Conservation (phyloP, 805 yeast species). For the Kluyveromyces aestuarii region DNA sequence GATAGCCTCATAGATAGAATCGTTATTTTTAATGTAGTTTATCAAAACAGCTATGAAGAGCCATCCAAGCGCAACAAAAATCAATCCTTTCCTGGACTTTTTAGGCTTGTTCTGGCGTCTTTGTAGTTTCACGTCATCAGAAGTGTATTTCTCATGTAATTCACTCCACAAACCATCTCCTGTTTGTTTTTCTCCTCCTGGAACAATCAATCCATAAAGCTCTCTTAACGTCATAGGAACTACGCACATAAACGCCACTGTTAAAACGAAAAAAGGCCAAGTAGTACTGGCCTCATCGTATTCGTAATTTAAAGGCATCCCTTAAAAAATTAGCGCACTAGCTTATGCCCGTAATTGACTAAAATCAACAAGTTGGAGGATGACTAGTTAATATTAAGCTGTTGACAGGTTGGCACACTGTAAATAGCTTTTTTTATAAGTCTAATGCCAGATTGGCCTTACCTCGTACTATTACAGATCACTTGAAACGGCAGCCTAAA, state of each 20-base stretch:
- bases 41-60: conserved; percentile 36
- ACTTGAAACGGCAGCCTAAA: too few relatives aligned
- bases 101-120: conserved; percentile 12
- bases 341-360: neutral
- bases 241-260: conserved; percentile 57
- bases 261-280: conserved; percentile 85
- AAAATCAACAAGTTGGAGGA: neutral
- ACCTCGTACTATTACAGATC: neutral
- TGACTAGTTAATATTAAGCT: too few relatives aligned
- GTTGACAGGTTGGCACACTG: too few relatives aligned
- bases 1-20: conserved; percentile 38
- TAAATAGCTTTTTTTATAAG: too few relatives aligned
- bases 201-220: conserved; percentile 18
- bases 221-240: conserved; percentile 49
- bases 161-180: conserved; percentile 7
- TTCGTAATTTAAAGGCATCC: conserved; percentile 29
- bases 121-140: conserved; percentile 14
- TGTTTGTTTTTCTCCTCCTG: conserved; percentile 1
- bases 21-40: conserved; percentile 31
- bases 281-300: conserved; percentile 87
- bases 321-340: neutral
- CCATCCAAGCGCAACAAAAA: conserved; percentile 51
- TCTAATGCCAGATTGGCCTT: neutral
- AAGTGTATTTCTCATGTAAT: conserved; percentile 15
- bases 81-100: conserved; percentile 14